Evolutionary conservation across 208 protist genomes (phyloP).

Genomic region (Trypanosoma lewisi): DNA sequence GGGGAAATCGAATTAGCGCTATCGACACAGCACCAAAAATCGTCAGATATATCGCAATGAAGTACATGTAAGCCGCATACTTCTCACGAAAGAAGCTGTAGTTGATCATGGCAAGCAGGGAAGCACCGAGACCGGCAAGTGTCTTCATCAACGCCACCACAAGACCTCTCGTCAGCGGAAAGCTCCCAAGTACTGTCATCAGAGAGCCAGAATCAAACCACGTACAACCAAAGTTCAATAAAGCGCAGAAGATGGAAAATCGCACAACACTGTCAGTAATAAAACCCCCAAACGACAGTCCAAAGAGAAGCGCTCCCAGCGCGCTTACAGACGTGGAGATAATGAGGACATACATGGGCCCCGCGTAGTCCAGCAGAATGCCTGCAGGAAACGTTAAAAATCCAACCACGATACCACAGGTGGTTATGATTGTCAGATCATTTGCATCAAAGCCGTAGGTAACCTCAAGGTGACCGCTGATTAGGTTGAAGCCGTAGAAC

Average conservation of each 20-base stretch:
- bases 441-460: conserved; percentile 33
- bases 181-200: conserved; percentile 61
- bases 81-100: conserved; percentile 13
- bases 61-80: conserved; percentile 58
- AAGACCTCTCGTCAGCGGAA: conserved; percentile 44
- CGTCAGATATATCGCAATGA: conserved; percentile 35
- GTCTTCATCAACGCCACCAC: conserved; percentile 61
- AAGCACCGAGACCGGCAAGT: conserved; percentile 46
- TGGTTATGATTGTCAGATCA: conserved; percentile 62
- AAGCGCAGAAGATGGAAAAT: conserved; percentile 51
- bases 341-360: conserved; percentile 38
- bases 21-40: conserved; percentile 2
- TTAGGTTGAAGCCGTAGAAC: conserved; percentile 60
- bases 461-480: conserved; percentile 39
- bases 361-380: conserved; percentile 59
- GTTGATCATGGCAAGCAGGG: conserved; percentile 38
- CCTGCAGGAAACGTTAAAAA: conserved; percentile 46
- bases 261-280: conserved; percentile 30
- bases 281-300: conserved; percentile 49
- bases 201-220: conserved; percentile 58
- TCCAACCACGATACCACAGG: conserved; percentile 42
- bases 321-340: conserved; percentile 25
- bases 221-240: conserved; percentile 56
- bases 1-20: conserved; percentile 14
- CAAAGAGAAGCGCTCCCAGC: conserved; percentile 49